Base-by-base conservation (phyloP, 2,329 filamentous ascomycete genomes). In the Phaeosphaeriaceae sp. region DNA sequence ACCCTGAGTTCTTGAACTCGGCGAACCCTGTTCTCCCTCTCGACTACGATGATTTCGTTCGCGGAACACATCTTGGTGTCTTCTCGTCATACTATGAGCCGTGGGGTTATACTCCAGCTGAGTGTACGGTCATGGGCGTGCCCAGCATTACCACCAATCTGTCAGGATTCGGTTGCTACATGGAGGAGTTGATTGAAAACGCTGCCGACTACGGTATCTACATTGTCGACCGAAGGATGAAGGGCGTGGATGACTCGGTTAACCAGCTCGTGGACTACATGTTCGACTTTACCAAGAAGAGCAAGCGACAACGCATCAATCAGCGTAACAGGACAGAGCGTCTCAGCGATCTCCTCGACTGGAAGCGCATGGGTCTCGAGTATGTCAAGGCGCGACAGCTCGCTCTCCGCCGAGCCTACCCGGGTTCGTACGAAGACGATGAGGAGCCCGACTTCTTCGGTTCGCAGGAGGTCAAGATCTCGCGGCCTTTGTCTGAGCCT, bases 331-430 rank as follows among this genome's bases (percentile, higher is more conserved):
- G 95, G 54, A 99, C 95, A 0, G 95, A 99, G 83, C 88, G 95
- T 48, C 83, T 99, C 54, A 96, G 93, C 73, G 95, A 99, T 76
- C 84, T 99, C 59, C 85, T 99, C 42, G 95, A 99, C 81, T 99
- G 95, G 95, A 98, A 98, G 86, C 87, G 95, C 50, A 99, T 99
- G 95, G 95, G 95, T 21, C 90, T 98, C 89, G 95, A 99, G 80
- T 99, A 99, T 75, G 92, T 97, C 81, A 99, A 98, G 84, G 95
- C 95, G 33, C 88, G 95, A 49, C 95, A 98, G 78, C 81, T 99
- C 72, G 95, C 95, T 22, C 83, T 99, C 63, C 86, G 95, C 71
- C 87, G 95, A 78, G 95, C 95, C 20, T 99, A 98, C 78, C 94
- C 95, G 50, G 84, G 85, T 52, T 94, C 92, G 2, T 99, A 97